Base-by-base conservation (phyloP, 2,329 filamentous ascomycete species). In the Xylariales sp. region DNA sequence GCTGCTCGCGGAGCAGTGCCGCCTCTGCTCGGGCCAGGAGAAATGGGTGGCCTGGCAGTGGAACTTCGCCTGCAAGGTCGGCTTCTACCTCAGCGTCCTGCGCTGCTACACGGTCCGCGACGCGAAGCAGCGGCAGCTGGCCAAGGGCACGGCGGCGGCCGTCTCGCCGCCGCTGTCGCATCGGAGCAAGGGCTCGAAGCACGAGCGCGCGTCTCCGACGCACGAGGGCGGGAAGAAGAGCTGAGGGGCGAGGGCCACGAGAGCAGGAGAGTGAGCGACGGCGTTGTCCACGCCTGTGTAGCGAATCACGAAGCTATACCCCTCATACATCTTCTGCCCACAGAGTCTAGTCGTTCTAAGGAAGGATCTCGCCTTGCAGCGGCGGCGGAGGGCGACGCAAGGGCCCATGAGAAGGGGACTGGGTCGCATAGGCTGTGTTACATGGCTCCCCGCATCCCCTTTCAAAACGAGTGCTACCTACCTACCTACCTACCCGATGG, bases 71-170 rank as follows among this genome's bases (percentile, higher is more conserved):
- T 53, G 46, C 30, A 72, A 72, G 41, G 60, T 73, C 23, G 62
- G 63, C 62, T 71, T 77, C 67, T 75, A 74, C 69, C 62, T 76
- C 7, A 66, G 67, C 60, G 68, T 77, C 46, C 49, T 77, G 62
- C 65, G 74, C 14, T 76, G 73, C 69, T 76, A 74, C 61, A 72
- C 68, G 12, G 36, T 71, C 18, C 23, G 72, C 1, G 73, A 74
- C 41, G 73, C 69, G 36, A 71, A 72, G 67, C 74, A 73, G 65
- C 58, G 70, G 6, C 56, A 71, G 49, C 63, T 71, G 30, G 61
- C 67, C 6, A 64, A 49, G 32, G 55, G 55, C 55, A n/a, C 61
- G 28, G 16, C 59, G 52, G n/a, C 59, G 23, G 23, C 23, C 49
- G n/a, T 36, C 18, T 53, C 48, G 55, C 32, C 48, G 28, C n/a